Evolutionary conservation across 176 grass and related monocot species (phyloP).

Genomic region (Panicum miliaceum): DNA sequence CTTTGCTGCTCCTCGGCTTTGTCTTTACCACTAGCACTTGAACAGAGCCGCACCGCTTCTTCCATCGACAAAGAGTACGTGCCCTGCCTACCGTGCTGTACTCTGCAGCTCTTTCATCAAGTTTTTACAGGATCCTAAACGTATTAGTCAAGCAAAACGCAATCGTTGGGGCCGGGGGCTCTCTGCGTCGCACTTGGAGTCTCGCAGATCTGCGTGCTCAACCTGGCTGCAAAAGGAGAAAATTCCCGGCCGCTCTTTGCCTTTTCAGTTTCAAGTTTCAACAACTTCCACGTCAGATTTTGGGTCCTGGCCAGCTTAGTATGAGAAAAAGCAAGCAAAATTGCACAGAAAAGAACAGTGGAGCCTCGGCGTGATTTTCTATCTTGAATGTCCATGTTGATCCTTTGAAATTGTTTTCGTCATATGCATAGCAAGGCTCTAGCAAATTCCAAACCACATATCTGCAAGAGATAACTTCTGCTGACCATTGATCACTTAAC

Average conservation of each 20-base stretch:
- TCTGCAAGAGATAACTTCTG: not conserved
- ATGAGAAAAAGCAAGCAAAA: not conserved
- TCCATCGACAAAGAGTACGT: constrained; percentile 38
- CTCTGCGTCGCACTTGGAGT: constrained; percentile 7
- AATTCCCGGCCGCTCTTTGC: not conserved
- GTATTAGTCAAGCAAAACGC: constrained; percentile 42
- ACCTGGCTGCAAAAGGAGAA: not conserved
- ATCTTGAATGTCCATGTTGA: not conserved
- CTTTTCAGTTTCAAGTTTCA: not conserved
- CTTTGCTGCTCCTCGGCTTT: constrained; percentile 37
- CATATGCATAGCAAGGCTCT: not conserved
- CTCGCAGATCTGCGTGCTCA: not conserved
- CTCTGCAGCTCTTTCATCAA: not conserved
- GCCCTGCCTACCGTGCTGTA: not conserved
- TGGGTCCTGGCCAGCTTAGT: not conserved
- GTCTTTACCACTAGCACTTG: constrained; percentile 27
- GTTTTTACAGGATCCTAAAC: constrained; percentile 45
- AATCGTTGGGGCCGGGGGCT: not conserved
- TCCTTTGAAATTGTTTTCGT: not conserved
- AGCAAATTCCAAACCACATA: not conserved
- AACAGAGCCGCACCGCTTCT: constrained; percentile 3
- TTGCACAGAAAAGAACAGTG: not conserved
- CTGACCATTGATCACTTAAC: not conserved
- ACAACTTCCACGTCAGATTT: not conserved
- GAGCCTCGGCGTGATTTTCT: not conserved